phyloP scores from a whole-genome alignment of 495 filamentous ascomycete species.

The Aspergillus kassunensis region DNA sequence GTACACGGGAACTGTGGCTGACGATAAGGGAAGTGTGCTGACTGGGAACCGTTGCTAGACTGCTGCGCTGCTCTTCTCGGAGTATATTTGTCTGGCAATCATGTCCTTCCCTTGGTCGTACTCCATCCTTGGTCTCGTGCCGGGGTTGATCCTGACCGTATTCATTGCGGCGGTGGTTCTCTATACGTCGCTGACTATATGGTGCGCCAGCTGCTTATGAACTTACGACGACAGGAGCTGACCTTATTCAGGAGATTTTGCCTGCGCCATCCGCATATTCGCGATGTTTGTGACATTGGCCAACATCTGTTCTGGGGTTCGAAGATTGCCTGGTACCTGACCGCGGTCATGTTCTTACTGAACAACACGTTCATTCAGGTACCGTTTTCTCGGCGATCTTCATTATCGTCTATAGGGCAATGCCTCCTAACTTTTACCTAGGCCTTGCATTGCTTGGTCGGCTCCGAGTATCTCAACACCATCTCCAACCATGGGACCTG shows the following conservation, averaged over 20 bases:
- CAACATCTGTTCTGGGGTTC: slow-evolving; percentile 82
- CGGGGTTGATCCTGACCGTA: slow-evolving; percentile 76
- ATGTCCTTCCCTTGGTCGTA: slow-evolving; percentile 95
- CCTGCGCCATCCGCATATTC: slow-evolving; percentile 77
- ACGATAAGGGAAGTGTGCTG: slow-evolving; percentile 2
- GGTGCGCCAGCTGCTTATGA: no score
- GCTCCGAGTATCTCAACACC: slow-evolving; percentile 81
- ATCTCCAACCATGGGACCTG: slow-evolving; percentile 63
- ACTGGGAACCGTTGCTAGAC: slow-evolving; percentile 47
- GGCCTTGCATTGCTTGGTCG: slow-evolving; percentile 74
- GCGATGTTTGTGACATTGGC: slow-evolving; percentile 87
- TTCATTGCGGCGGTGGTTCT: slow-evolving; percentile 70
- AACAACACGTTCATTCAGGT: slow-evolving; percentile 88
- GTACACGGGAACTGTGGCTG: neutral
- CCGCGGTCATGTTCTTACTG: slow-evolving; percentile 81
- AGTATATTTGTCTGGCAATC: slow-evolving; percentile 90
- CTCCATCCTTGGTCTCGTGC: slow-evolving; percentile 79
- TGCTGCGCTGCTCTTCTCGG: slow-evolving; percentile 79
- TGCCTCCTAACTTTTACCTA: slow-evolving; percentile 24
- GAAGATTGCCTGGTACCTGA: slow-evolving; percentile 75
- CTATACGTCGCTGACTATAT: slow-evolving; percentile 80
- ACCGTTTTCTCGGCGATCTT: slow-evolving; percentile 8
- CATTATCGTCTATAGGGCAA: neutral
- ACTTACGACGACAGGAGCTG: no score
- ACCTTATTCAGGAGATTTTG: slow-evolving; percentile 64